Conservation (phyloP, 257 asterid species). For the Orobanche coerulescens region DNA sequence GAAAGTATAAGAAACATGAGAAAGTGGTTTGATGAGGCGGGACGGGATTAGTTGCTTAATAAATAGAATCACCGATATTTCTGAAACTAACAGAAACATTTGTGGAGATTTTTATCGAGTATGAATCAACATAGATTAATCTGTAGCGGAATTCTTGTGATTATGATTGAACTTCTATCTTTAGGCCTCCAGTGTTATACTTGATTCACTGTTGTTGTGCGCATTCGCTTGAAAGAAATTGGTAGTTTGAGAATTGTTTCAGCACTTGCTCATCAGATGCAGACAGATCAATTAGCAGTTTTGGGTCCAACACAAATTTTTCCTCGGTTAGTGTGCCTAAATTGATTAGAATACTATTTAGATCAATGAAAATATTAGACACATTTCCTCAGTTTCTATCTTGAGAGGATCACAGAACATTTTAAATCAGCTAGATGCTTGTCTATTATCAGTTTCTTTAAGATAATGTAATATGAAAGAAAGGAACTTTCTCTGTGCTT, state of each 20-base stretch:
- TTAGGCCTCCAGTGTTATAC: neutral
- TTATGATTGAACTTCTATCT: slow-evolving; percentile 6
- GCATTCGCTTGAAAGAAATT: neutral
- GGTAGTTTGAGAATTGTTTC: neutral
- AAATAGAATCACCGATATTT: slow-evolving; percentile 4
- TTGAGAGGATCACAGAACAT: too few relatives aligned
- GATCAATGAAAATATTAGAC: neutral
- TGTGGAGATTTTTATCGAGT: neutral
- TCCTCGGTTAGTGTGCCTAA: neutral
- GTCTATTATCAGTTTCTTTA: slow-evolving; percentile 4
- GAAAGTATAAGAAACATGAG: neutral
- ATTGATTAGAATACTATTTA: neutral
- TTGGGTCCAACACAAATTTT: neutral
- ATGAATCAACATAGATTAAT: neutral
- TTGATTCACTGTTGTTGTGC: neutral
- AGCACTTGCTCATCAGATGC: neutral
- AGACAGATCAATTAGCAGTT: neutral
- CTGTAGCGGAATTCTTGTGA: neutral
- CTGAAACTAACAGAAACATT: neutral
- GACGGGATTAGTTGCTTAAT: slow-evolving; percentile 8
- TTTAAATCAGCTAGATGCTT: too few relatives aligned
- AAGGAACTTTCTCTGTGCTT: neutral
- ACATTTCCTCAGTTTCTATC: too few relatives aligned
- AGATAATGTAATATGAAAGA: neutral
- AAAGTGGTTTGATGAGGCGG: neutral